Evolutionary conservation across 371 early-diverging fungal genomes (phyloP), one percentile per base, ranked within the genome.

Genomic region (Entomophthora muscae): DNA sequence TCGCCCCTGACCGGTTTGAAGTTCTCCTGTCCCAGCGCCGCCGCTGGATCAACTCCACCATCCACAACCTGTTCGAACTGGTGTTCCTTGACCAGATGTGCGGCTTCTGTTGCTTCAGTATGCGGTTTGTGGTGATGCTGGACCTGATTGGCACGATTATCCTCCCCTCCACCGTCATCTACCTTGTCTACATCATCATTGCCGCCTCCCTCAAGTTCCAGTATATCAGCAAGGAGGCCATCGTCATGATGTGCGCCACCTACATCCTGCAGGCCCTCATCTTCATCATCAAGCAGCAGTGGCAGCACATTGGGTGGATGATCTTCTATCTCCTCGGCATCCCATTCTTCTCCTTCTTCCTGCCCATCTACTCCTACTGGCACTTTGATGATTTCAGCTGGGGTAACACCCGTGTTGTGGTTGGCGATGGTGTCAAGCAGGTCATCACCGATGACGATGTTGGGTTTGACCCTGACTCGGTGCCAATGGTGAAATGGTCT

Each of bases 31-130:
- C 93, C 88, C 76, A 98, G 95, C 73, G 73, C 92, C 70, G 84
- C 93, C 78, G 98, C 32, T 97, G 98, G 98, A 98, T 98, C 71
- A 98, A 98, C 75, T 95, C 96, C 1, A 98, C 99, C 0, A 88
- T 98, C 52, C 94, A 93, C 73, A 98, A 98, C 72, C 70, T 97
- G 65, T 84, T 95, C 75, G 98, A 95, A 73, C 76, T 98, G 21
- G 75, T 93, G 24, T 71, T 81, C 57, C 74, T 95, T 10, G 82
- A 85, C 42, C 83, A 89, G 66, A 78, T 98, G 62, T 98, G 98
- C 68, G 98, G 98, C 13, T 89, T 90, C 70, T 92, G 90, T 73
- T 95, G 92, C 95, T 92, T 94, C 75, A 93, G 95, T 0, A 95
- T 98, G 96, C 88, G 94, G 60, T 94, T 95, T 75, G 88, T 88